These are phyloP conservation scores for Lactarius trivialis DNA, from an alignment of 768 basidiomycete species.

Conservation along the genomic window DNA sequence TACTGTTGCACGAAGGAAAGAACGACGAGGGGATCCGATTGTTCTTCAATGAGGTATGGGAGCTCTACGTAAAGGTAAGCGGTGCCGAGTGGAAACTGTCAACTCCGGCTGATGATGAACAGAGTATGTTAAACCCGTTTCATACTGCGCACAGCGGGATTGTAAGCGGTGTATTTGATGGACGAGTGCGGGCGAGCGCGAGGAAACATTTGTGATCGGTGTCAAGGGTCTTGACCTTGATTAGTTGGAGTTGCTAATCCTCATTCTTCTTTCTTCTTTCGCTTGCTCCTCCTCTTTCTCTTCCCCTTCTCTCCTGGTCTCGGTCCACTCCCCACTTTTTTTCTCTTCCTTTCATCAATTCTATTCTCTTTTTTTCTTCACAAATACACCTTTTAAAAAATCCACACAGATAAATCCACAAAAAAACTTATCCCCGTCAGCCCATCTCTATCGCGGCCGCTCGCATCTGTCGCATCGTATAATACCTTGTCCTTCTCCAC, in stretches of 20 bases:
- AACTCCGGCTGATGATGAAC: conserved; percentile 15
- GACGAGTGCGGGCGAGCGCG: conserved; percentile 76
- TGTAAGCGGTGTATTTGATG: conserved; percentile 75
- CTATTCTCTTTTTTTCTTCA: conserved; percentile 18
- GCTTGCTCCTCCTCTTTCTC: conserved; percentile 28
- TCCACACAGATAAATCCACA: conserved; percentile 4
- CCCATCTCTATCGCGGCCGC: conserved; percentile 18
- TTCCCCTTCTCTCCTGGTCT: conserved; percentile 17
- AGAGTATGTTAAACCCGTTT: conserved; percentile 95
- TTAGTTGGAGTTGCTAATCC: background rate
- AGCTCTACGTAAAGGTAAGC: conserved; percentile 89
- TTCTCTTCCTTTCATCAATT: conserved; percentile 23
- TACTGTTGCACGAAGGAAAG: conserved; percentile 89
- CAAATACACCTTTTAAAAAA: conserved; percentile 3
- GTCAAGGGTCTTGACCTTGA: background rate
- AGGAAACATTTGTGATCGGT: conserved; percentile 60
- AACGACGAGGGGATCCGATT: conserved; percentile 94
- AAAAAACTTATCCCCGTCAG: conserved; percentile 2
- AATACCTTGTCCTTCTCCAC: conserved; percentile 17
- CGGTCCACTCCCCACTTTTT: conserved; percentile 23
- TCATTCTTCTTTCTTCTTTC: background rate
- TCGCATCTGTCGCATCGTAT: conserved; percentile 18
- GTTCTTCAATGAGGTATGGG: conserved; percentile 96
- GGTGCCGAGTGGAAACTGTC: background rate
- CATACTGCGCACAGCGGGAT: conserved; percentile 85